Base-by-base conservation (phyloP, 2,329 filamentous ascomycete species). In the Penicillium sp. region DNA sequence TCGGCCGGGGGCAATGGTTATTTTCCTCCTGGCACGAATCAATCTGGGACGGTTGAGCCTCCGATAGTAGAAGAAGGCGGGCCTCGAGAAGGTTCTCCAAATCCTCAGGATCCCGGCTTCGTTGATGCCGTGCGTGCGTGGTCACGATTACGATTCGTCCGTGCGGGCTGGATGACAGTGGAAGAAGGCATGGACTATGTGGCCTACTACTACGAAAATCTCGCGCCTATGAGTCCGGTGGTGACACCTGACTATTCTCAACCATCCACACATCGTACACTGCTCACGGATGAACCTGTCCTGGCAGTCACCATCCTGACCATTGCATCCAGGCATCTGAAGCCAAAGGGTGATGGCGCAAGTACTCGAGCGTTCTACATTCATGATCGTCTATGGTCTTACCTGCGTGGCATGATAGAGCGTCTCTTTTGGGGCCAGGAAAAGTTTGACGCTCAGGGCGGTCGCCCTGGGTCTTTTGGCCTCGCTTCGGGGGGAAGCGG, bases 401-500 rank as follows among this genome's bases (percentile, higher is more conserved):
- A 96, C 63, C 79, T 97, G 28, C 85, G 90, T 44, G 87, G 89
- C 49, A 96, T 97, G 87, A 93, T 97, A 56, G 89, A 95, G 68
- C 83, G 91, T 32, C 86, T 95, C 56, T 83, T 97, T 34, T 97
- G 90, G 86, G 93, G 90, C 7, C 91, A 96, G 65, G 91, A 97
- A 67, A 89, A 94, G 45, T 96, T 96, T 62, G 91, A 90, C 28
- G 88, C 88, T 26, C 89, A 88, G 12, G 63, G 62, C 8, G 85
- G 81, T 43, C 85, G 81, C 66, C 86, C 83, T 4, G 82, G 85
- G 53, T 77, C 85, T 41, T 80, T 86, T 81, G 74, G 73, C 78
- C 83, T 70, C 63, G 90, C 71, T 67, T 73, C 77, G 11, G 68
- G 76, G 2, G 73, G 74, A 12, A 73, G 78, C 11, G 79, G 77